Conservation (phyloP, 192 early-diverging fungal genomes). For the Backusella liffmaniae region DNA sequence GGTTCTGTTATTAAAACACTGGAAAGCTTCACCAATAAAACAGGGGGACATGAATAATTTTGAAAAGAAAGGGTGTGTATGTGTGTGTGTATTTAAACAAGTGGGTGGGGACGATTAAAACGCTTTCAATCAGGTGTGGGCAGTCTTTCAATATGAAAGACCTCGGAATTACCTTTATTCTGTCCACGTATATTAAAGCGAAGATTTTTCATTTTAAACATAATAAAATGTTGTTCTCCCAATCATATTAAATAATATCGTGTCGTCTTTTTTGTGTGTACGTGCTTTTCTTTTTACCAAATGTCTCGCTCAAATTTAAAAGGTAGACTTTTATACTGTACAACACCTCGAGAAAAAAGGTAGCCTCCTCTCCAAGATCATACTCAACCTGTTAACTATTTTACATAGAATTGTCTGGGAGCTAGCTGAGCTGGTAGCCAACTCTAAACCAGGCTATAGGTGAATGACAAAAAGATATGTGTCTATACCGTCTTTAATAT, state of each 20-base stretch:
- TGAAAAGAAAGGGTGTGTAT: background rate
- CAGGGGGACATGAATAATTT: background rate
- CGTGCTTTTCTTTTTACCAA: background rate
- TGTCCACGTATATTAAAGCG: slow-evolving; percentile 32
- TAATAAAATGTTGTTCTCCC: background rate
- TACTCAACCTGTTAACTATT: background rate
- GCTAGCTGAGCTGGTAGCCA: background rate
- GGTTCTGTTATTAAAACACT: background rate
- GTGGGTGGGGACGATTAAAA: background rate
- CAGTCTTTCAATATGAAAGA: background rate
- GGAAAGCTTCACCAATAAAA: background rate
- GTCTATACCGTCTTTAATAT: background rate
- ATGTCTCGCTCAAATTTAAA: background rate
- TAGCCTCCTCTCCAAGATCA: background rate
- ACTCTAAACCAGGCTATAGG: background rate
- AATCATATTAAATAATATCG: background rate
- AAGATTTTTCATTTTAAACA: slow-evolving; percentile 18
- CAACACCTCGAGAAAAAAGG: background rate
- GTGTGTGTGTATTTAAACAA: background rate
- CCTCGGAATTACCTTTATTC: slow-evolving; percentile 19
- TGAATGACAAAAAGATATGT: background rate
- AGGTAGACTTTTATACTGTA: background rate
- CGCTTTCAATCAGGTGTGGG: slow-evolving; percentile 33
- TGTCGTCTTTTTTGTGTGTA: background rate
- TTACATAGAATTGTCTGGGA: background rate